A percentile compares a stretch with the other conserved stretches of the same genome.
Evolutionary conservation across 2,329 filamentous ascomycete genomes (phyloP).

Genomic region (Fusarium floridanum): DNA sequence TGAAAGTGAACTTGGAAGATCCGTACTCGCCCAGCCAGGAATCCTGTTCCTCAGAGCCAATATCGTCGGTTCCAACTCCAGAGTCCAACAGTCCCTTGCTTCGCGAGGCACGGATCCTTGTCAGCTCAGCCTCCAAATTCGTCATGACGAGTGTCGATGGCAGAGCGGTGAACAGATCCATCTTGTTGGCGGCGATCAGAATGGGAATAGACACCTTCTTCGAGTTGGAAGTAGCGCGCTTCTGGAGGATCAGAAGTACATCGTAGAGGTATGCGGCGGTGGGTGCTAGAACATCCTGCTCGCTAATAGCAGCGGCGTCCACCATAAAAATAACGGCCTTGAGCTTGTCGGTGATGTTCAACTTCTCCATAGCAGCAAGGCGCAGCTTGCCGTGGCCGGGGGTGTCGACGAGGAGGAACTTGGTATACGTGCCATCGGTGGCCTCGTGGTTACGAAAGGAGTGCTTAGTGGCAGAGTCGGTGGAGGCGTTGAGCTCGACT

Average conservation of each 20-base stretch:
- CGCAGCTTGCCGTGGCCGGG: slow-evolving; percentile 97
- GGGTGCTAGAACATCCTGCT: slow-evolving; percentile 73
- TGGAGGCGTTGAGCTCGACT: slow-evolving; percentile 68
- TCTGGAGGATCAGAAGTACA: slow-evolving; percentile 85
- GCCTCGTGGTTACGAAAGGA: slow-evolving; percentile 70
- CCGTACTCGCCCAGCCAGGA: slow-evolving; percentile 87
- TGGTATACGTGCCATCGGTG: slow-evolving; percentile 68
- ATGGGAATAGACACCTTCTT: slow-evolving; percentile 71
- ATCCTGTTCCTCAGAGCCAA: slow-evolving; percentile 78
- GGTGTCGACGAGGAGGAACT: slow-evolving; percentile 86
- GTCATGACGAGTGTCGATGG: slow-evolving; percentile 81
- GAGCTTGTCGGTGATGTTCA: slow-evolving; percentile 63
- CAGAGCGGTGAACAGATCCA: slow-evolving; percentile 93
- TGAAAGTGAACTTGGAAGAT: slow-evolving; percentile 82
- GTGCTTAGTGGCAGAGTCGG: slow-evolving; percentile 56
- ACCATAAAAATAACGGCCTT: slow-evolving; percentile 87
- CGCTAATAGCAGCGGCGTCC: slow-evolving; percentile 80
- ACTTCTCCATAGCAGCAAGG: slow-evolving; percentile 70
- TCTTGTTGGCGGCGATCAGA: slow-evolving; percentile 92
- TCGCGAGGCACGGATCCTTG: slow-evolving; percentile 79
- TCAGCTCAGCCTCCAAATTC: slow-evolving; percentile 84
- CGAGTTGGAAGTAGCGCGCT: slow-evolving; percentile 65
- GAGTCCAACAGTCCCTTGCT: slow-evolving; percentile 87
- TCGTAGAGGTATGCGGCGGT: slow-evolving; percentile 91
- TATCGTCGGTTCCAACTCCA: slow-evolving; percentile 75